Evolutionary conservation across 306 rosid genomes (phyloP).

Genomic region (Abrus precatorius): DNA sequence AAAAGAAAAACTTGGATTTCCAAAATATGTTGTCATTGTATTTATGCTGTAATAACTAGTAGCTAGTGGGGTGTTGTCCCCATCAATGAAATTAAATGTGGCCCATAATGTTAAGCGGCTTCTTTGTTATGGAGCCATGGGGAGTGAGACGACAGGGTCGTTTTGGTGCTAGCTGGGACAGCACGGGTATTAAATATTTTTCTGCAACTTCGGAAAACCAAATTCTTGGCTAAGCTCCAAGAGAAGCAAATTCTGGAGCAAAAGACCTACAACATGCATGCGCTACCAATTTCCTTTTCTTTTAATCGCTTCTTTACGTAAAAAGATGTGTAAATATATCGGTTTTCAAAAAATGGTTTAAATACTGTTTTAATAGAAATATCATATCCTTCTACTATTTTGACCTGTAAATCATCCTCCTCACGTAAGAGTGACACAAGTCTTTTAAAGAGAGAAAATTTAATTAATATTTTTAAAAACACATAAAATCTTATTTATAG

Average conservation of each 20-base stretch:
- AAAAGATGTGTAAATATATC: too few species aligned
- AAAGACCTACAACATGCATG: not conserved
- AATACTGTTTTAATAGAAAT: too few species aligned
- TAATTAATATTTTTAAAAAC: too few species aligned
- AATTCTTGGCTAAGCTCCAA: not conserved
- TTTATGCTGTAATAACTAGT: slow-evolving; percentile 14
- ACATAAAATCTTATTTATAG: too few species aligned
- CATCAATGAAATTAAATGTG: slow-evolving; percentile 44
- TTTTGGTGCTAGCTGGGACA: slow-evolving; percentile 26
- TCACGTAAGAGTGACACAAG: too few species aligned
- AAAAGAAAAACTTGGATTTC: not conserved
- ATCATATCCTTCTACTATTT: too few species aligned
- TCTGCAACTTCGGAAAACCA: not conserved
- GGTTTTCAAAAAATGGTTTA: too few species aligned
- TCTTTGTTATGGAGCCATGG: slow-evolving; percentile 17
- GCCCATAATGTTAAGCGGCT: slow-evolving; percentile 24
- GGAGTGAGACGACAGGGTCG: not conserved
- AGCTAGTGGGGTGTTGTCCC: slow-evolving; percentile 37
- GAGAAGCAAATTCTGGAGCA: not conserved
- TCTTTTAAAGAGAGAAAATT: too few species aligned
- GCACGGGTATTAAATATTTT: slow-evolving; percentile 31
- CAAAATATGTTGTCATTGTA: not conserved
- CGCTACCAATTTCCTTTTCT: too few species aligned
- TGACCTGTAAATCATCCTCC: too few species aligned
- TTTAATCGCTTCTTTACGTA: too few species aligned